These are phyloP conservation scores for Fraxinus baroniana DNA, from an alignment of 305 asterid genomes.

Conservation along the genomic window DNA sequence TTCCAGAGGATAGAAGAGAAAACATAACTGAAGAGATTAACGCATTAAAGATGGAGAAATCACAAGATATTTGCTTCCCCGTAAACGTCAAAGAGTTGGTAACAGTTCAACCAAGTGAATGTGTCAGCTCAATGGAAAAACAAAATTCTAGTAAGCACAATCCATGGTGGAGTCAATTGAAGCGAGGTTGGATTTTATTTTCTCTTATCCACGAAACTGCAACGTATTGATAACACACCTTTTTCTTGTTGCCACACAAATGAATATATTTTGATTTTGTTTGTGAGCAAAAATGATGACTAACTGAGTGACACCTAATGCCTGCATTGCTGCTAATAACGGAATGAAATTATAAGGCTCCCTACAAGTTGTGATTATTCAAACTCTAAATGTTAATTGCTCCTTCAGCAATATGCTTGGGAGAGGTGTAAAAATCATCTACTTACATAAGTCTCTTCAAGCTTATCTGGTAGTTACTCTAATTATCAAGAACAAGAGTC, in stretches of 20 bases:
- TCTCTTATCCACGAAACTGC: slow-evolving; percentile 8
- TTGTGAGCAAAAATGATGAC: neutral
- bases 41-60: slow-evolving; percentile 31
- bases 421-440: neutral
- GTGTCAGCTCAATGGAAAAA: slow-evolving; percentile 14
- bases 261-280: neutral
- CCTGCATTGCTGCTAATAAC: neutral
- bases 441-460: neutral
- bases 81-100: slow-evolving; percentile 18
- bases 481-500: neutral
- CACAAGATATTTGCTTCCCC: slow-evolving; percentile 33
- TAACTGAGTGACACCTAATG: neutral
- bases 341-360: neutral
- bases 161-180: slow-evolving; percentile 31
- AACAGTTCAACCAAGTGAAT: slow-evolving; percentile 33
- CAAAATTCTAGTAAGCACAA: slow-evolving; percentile 28
- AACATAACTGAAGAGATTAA: slow-evolving; percentile 29
- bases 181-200: slow-evolving; percentile 44
- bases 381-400: neutral
- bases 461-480: neutral
- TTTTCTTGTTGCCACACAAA: neutral
- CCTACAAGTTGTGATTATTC: neutral
- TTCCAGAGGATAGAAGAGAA: slow-evolving; percentile 36
- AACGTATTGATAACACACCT: neutral
- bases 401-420: neutral